phyloP scores from a whole-genome alignment of 2,329 filamentous ascomycete species.

The Passalora sequoiae region DNA sequence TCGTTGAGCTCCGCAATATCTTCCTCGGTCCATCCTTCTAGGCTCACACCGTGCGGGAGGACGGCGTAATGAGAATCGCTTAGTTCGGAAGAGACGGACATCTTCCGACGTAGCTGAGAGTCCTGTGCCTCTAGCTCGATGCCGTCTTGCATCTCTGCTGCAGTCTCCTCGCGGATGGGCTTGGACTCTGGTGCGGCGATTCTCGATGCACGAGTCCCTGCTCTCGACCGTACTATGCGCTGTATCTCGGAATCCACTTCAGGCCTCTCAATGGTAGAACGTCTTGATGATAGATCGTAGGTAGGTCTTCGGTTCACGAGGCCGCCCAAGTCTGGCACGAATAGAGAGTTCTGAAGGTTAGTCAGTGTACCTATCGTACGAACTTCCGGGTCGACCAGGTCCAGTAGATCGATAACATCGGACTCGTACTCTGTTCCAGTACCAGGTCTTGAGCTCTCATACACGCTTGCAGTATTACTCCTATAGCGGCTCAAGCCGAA shows the following conservation, averaged over 20 bases:
- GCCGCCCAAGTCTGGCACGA: constrained; percentile 72
- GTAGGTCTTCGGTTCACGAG: constrained; percentile 73
- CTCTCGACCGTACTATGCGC: constrained; percentile 19
- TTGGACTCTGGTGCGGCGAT: constrained; percentile 8
- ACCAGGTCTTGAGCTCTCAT: constrained; percentile 8
- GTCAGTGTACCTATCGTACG: constrained; percentile 77
- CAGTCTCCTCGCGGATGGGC: constrained; percentile 11
- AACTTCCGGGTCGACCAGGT: constrained; percentile 74
- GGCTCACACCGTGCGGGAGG: constrained; percentile 64
- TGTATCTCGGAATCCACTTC: constrained; percentile 12
- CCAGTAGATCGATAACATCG: constrained; percentile 61
- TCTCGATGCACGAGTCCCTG: constrained; percentile 18
- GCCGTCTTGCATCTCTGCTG: constrained; percentile 3
- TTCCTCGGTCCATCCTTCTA: constrained; percentile 69
- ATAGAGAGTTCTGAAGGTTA: constrained; percentile 85
- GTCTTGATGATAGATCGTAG: constrained; percentile 60
- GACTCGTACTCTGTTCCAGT: constrained; percentile 50
- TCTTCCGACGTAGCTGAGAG: constrained; percentile 15
- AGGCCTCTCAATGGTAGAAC: constrained; percentile 31
- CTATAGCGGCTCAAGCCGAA: constrained; percentile 17
- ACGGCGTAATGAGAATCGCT: constrained; percentile 72
- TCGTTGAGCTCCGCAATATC: constrained; percentile 77
- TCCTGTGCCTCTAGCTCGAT: constrained; percentile 25
- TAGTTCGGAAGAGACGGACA: constrained; percentile 62
- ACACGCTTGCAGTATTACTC: constrained; percentile 16